phyloP scores from a whole-genome alignment of 2,329 filamentous ascomycete species.

The Botryotinia calthae region DNA sequence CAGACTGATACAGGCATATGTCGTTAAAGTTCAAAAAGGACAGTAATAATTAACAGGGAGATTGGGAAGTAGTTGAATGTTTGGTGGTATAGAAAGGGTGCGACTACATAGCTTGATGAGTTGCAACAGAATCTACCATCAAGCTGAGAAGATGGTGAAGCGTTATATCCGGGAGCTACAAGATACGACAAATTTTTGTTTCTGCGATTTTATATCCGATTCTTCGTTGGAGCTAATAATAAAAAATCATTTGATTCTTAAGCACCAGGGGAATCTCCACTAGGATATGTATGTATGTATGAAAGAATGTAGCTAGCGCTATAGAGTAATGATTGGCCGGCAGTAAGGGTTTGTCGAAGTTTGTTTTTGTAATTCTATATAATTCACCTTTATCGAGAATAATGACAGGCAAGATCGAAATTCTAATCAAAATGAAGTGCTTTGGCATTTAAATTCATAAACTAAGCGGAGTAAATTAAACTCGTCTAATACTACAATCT shows the following conservation, averaged over 20 bases:
- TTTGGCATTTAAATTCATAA: constrained; percentile 8
- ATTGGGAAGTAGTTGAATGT: not conserved
- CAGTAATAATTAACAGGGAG: not conserved
- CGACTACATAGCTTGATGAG: not conserved
- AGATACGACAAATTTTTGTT: not conserved
- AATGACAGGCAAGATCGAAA: not conserved
- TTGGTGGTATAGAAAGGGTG: not conserved
- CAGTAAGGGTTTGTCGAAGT: not conserved
- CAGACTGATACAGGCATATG: not conserved
- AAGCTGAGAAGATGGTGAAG: not conserved
- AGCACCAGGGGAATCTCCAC: not conserved
- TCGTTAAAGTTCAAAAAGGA: not conserved
- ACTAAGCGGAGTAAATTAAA: constrained; percentile 8
- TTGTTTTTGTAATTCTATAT: not conserved
- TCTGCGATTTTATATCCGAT: not conserved
- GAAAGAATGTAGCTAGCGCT: not conserved
- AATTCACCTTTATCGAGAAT: not conserved
- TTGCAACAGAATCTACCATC: not conserved
- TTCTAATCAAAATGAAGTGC: not conserved
- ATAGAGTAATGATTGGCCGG: not conserved
- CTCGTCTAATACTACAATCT: constrained; percentile 12
- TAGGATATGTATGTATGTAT: not conserved
- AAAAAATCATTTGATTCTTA: not conserved
- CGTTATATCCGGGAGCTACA: not conserved
- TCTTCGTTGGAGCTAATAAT: not conserved